phyloP scores from a whole-genome alignment of 2,329 filamentous ascomycete species.

The Talaromyces sp. region DNA sequence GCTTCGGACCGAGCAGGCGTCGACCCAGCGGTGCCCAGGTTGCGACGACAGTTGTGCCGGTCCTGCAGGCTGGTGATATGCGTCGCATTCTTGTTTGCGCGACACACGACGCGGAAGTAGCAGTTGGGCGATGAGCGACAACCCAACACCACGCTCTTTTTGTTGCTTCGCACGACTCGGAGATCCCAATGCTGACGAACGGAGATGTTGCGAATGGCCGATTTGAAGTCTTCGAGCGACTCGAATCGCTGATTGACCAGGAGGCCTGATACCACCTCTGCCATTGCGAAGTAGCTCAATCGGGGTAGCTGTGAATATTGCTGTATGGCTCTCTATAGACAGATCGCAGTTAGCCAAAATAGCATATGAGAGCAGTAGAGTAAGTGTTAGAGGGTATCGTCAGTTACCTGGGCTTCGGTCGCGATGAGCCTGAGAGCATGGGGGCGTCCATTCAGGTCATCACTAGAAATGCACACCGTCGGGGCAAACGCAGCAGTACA shows the following conservation, averaged over 20 bases:
- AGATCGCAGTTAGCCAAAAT: background rate
- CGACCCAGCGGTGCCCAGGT: conserved; percentile 22
- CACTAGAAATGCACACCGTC: background rate
- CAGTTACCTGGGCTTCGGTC: conserved; percentile 2
- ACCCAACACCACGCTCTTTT: conserved; percentile 38
- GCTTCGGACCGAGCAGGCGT: conserved; percentile 36
- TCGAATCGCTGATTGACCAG: conserved; percentile 34
- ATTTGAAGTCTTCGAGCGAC: conserved; percentile 37
- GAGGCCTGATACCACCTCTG: conserved; percentile 37
- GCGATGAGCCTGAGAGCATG: conserved; percentile 7
- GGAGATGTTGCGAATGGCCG: conserved; percentile 35
- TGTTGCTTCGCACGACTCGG: conserved; percentile 36
- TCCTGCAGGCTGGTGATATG: conserved; percentile 38
- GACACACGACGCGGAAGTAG: conserved; percentile 37
- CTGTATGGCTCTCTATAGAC: background rate
- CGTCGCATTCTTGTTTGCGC: conserved; percentile 36
- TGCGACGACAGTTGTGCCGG: conserved; percentile 32
- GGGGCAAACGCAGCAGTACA: background rate
- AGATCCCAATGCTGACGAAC: conserved; percentile 39
- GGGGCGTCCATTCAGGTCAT: conserved; percentile 5
- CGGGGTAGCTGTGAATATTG: background rate
- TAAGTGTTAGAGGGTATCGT: background rate
- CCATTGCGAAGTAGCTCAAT: conserved; percentile 17
- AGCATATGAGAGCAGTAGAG: background rate
- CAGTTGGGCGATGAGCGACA: conserved; percentile 36